Evolutionary conservation across 768 basidiomycete species (phyloP), one percentile per base, ranked within the genome.

Genomic region (Amanita muscaria): DNA sequence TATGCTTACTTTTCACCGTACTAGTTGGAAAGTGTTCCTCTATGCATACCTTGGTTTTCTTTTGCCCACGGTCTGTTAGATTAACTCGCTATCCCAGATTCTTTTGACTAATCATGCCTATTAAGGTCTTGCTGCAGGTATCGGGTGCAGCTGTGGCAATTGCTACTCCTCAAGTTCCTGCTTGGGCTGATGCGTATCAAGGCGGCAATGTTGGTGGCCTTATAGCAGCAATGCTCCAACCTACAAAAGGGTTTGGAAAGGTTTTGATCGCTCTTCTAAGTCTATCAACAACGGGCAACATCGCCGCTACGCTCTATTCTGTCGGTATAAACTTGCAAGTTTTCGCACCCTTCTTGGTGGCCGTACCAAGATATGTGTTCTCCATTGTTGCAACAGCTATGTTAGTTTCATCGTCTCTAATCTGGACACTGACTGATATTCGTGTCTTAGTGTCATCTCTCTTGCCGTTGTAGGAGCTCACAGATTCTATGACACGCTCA

Each of bases 231-330:
- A 79, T 88, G 69, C 70, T 89, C 2, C 67, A 66, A n/a, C 87
- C 87, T 1, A 68, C 70, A 0, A 77, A 78, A 31, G 73, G 73
- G 24, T 88, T 88, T 57, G 81, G 86, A 5, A 83, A 85, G 56
- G 83, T 89, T 66, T 66, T 90, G 33, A 83, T 80, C 0, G 83
- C 91, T 27, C 63, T 94, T 35, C 70, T 93, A 49, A 84, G 84
- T 45, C 66, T 96, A 16, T 86, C 83, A 38, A 85, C 90, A 32
- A 78, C 80, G 2, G 85, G 77, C 2, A 92, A 91, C 63, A 82
- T 88, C 35, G 84, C 87, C 1, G 77, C 81, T 2, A 83, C 86
- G 5, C 79, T 90, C 49, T 96, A 96, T 60, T 87, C 83, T 34
- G 74, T 83, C 46, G 76, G 79, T 1, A 70, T 90, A 47, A 81